Conservation (phyloP, 2,329 filamentous ascomycete genomes). For the Monosporascus sp. region DNA sequence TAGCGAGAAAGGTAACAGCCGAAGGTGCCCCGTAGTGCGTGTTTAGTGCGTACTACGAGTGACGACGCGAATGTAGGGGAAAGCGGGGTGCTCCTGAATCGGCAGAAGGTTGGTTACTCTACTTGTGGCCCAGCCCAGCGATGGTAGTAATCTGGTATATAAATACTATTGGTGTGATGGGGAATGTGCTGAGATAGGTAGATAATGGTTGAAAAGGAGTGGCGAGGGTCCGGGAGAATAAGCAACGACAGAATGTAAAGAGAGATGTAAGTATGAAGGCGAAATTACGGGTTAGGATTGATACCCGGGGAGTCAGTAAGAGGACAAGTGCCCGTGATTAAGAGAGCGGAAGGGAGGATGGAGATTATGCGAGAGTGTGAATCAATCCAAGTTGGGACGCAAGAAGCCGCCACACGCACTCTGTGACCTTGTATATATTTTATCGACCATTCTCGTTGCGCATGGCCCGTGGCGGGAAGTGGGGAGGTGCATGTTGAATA, state of each 20-base stretch:
- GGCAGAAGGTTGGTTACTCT: too few relatives aligned
- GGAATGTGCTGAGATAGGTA: neutral
- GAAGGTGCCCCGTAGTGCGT: neutral
- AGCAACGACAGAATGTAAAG: too few relatives aligned
- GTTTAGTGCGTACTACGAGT: neutral
- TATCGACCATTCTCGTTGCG: neutral
- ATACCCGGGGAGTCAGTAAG: too few relatives aligned
- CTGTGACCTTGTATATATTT: too few relatives aligned
- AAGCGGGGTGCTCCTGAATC: too few relatives aligned
- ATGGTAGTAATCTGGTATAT: too few relatives aligned
- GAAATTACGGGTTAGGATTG: too few relatives aligned
- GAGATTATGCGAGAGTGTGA: neutral
- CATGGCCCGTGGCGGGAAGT: neutral
- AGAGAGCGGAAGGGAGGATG: neutral
- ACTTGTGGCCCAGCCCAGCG: too few relatives aligned
- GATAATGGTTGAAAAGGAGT: neutral
- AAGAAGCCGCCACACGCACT: neutral
- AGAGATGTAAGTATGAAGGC: too few relatives aligned
- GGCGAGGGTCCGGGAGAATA: too few relatives aligned
- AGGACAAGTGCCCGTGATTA: neutral
- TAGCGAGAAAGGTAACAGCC: too few relatives aligned
- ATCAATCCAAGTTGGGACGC: neutral
- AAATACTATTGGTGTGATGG: neutral
- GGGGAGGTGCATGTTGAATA: neutral
- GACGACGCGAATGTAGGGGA: too few relatives aligned